Percentiles rank a stretch among this genome's conserved stretches.
Evolutionary conservation across 805 yeast species (phyloP).

Genomic region (Saturnispora galanensis): DNA sequence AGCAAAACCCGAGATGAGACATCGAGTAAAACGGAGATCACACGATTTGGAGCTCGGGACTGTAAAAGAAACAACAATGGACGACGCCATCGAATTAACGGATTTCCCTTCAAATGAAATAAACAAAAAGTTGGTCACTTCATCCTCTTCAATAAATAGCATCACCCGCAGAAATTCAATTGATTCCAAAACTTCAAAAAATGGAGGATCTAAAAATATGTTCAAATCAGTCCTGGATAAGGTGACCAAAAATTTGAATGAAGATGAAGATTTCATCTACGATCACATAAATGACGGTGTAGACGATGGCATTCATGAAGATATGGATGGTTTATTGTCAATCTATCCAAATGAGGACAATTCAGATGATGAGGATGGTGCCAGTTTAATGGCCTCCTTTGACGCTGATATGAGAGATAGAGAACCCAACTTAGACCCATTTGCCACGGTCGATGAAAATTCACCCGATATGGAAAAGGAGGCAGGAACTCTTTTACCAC

Average conservation of each 20-base stretch:
- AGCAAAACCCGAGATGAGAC: not conserved
- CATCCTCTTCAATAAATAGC: too few relatives aligned
- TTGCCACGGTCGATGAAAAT: too few relatives aligned
- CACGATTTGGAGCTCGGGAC: too few relatives aligned
- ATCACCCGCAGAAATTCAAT: too few relatives aligned
- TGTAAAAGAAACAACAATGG: not conserved
- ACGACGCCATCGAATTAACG: constrained; percentile 2
- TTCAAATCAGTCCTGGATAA: constrained; percentile 14
- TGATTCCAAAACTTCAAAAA: too few relatives aligned
- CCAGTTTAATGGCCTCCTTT: not conserved
- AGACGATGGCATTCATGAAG: not conserved
- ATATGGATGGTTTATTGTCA: constrained; percentile 25
- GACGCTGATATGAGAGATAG: not conserved
- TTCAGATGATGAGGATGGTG: not conserved
- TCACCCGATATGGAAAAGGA: not conserved
- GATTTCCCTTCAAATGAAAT: not conserved
- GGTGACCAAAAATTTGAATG: constrained; percentile 2
- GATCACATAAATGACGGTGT: constrained; percentile 6
- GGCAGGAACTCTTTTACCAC: not conserved
- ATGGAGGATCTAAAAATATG: not conserved
- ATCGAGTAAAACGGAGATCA: not conserved
- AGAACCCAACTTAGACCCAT: too few relatives aligned
- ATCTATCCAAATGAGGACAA: constrained; percentile 31
- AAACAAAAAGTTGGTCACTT: not conserved
- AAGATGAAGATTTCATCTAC: constrained; percentile 6